Base-by-base conservation (phyloP, 2,329 filamentous ascomycete species). In the Fusarium sp. region DNA sequence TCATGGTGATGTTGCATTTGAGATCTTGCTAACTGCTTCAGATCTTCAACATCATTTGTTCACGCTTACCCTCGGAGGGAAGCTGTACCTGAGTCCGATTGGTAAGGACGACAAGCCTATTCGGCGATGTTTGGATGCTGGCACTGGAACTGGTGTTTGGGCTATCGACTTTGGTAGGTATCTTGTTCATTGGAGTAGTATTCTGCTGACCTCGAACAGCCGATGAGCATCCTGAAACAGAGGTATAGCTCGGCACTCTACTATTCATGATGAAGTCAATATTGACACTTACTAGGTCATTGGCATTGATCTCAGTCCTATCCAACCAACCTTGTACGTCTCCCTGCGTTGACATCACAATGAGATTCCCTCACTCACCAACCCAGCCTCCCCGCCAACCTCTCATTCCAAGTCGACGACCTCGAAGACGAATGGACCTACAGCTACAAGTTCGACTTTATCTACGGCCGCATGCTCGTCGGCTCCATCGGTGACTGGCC, bases 141-240 rank as follows among this genome's bases (percentile, higher is more conserved):
- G 86, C n/a, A 87, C 85, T 2, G 86, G 86, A 0, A 88, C 86
- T 4, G 86, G 86, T 20, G 78, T 82, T 10, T 85, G 84, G 84
- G 82, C 82, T 5, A 84, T 88, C 11, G 86, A 88, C 65, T 83
- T 87, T 71, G 85, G 79, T 80, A 69, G 8, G 68, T 57, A 14
- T 40, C 11, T 42, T 9, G 14, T 1, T 10, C 6, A 8, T 31
- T 8, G 42, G 6, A 3, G 8, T 11, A 6, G n/a, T 1, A 13
- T 13, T 5, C 2, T 14, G 20, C 72, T 74, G 57, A 77, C 65
- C 4, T 27, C 13, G 5, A 3, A 18, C 35, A 81, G 80, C 79
- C 6, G 80, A 81, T 11, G 71, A 77, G 6, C 77, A 82, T 18
- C 80, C 81, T 2, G 74, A 81, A 7, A 70, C 82, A 22, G 59